A percentile compares a stretch with the other conserved stretches of the same genome.
phyloP scores from a whole-genome alignment of 108 stramenopile genomes.

The Skeletonema potamos region DNA sequence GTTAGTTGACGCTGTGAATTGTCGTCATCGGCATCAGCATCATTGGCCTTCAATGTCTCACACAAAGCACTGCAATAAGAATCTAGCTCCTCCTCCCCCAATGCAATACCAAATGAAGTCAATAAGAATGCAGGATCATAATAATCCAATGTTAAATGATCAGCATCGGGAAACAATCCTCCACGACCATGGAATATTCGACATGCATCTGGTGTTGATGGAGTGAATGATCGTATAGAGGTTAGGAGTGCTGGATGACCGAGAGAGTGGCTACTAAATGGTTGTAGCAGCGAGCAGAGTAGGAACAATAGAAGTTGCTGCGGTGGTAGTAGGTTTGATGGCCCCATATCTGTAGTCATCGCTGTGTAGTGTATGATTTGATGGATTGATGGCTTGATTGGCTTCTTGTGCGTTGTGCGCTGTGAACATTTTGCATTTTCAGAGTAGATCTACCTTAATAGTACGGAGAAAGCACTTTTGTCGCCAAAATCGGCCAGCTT shows the following conservation, averaged over 20 bases:
- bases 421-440: too few relatives aligned
- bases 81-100: slow-evolving; percentile 4
- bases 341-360: background rate
- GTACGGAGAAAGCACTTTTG: too few relatives aligned
- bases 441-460: too few relatives aligned
- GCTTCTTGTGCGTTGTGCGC: too few relatives aligned
- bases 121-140: slow-evolving; percentile 42
- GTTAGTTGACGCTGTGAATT: slow-evolving; percentile 7
- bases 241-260: slow-evolving; percentile 10
- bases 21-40: background rate
- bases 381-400: too few relatives aligned
- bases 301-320: background rate
- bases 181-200: slow-evolving; percentile 46
- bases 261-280: background rate
- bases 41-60: background rate
- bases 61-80: background rate
- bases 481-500: too few relatives aligned
- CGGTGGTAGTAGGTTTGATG: too few relatives aligned
- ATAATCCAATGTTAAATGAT: slow-evolving; percentile 47
- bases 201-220: slow-evolving; percentile 9
- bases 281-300: background rate
- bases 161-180: slow-evolving; percentile 32
- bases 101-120: slow-evolving; percentile 22
- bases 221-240: slow-evolving; percentile 4
- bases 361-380: too few relatives aligned